phyloP scores from a whole-genome alignment of 768 basidiomycete genomes.

The Naganishia vaughanmartiniae region DNA sequence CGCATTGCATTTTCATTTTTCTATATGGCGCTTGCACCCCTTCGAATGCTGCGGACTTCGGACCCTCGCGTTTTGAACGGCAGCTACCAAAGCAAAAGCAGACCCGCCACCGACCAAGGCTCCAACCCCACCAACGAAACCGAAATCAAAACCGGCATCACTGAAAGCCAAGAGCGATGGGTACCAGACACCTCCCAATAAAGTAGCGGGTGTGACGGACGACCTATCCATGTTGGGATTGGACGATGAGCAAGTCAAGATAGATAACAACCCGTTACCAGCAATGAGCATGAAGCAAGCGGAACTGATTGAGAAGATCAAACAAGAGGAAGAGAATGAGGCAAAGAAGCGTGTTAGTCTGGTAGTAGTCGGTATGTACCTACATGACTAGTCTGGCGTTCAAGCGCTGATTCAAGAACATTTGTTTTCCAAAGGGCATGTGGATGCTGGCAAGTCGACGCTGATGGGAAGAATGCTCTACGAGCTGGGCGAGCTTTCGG shows the following conservation, averaged over 20 bases:
- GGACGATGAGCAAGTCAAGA: constrained; percentile 55
- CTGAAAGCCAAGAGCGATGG: constrained; percentile 41
- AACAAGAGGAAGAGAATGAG: constrained; percentile 55
- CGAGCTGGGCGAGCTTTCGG: constrained; percentile 81
- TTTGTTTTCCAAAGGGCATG: constrained; percentile 68
- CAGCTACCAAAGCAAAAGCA: constrained; percentile 27
- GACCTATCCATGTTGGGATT: constrained; percentile 77
- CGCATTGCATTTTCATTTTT: constrained; percentile 23
- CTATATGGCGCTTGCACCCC: background rate
- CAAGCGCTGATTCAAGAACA: background rate
- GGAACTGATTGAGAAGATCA: constrained; percentile 79
- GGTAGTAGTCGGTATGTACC: constrained; percentile 77
- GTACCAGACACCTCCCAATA: constrained; percentile 32
- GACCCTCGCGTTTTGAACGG: constrained; percentile 13
- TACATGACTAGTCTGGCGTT: background rate
- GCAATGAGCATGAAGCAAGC: constrained; percentile 69
- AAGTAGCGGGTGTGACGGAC: constrained; percentile 46
- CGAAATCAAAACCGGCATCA: constrained; percentile 39
- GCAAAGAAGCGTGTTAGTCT: constrained; percentile 73
- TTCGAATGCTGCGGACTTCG: background rate
- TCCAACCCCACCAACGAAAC: constrained; percentile 16
- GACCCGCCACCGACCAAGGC: background rate
- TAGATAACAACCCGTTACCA: constrained; percentile 59
- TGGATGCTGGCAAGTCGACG: constrained; percentile 98
- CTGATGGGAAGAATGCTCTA: constrained; percentile 92